A percentile compares a stretch with the other conserved stretches of the same genome.
Evolutionary conservation across 768 basidiomycete species (phyloP).

Genomic region (Sistotremastrum suecicum): DNA sequence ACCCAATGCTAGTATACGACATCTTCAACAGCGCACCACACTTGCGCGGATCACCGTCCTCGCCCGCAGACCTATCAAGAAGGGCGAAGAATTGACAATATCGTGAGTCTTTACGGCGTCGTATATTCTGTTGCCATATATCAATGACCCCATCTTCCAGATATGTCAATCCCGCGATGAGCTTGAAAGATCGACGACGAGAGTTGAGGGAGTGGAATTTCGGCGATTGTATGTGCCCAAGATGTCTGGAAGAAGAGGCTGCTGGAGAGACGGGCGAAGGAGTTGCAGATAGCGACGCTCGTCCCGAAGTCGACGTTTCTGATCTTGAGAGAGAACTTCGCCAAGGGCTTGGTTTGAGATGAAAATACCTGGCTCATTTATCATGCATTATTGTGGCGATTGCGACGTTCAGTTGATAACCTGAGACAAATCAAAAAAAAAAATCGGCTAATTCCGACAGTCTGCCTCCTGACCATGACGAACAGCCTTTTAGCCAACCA

Average conservation of each 20-base stretch:
- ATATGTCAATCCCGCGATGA: constrained; percentile 59
- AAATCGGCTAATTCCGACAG: no score
- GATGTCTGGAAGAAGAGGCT: constrained; percentile 48
- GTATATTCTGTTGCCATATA: no score
- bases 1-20: constrained; percentile 69
- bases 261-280: constrained; percentile 5
- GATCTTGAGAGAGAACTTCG: constrained; percentile 10
- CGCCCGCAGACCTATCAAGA: constrained; percentile 47
- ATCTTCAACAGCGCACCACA: constrained; percentile 52
- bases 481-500: no score
- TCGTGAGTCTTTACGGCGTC: not conserved
- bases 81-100: constrained; percentile 63
- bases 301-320: not conserved
- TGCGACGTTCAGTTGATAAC: no score
- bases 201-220: constrained; percentile 65
- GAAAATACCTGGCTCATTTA: no score
- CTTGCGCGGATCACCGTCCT: constrained; percentile 64
- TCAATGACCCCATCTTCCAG: constrained; percentile 17
- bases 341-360: constrained; percentile 8
- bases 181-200: constrained; percentile 29
- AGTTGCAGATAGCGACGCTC: constrained; percentile 1
- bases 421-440: no score
- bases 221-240: constrained; percentile 48
- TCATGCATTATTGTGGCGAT: no score
- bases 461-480: no score